Conservation (phyloP, 805 yeast species). For the Cyberlindnera misumaiensis region DNA sequence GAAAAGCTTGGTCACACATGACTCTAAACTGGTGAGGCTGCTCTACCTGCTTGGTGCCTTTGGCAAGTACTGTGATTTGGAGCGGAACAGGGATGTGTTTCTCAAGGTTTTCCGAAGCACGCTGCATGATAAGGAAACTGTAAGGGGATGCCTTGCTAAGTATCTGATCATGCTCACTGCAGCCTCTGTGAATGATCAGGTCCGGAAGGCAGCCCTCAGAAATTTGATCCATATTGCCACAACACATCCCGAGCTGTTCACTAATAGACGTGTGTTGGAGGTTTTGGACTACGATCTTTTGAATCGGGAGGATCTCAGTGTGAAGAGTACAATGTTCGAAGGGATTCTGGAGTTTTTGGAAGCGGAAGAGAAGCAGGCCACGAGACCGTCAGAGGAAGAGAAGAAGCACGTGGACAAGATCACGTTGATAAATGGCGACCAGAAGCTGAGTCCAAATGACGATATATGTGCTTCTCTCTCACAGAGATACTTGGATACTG, state of each 20-base stretch:
- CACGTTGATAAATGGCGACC: slow-evolving; percentile 47
- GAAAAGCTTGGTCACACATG: slow-evolving; percentile 26
- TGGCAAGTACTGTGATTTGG: slow-evolving; percentile 65
- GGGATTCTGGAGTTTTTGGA: slow-evolving; percentile 53
- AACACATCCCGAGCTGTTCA: slow-evolving; percentile 58
- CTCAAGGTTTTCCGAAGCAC: slow-evolving; percentile 30
- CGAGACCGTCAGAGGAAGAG: slow-evolving; percentile 34
- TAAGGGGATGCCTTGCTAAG: slow-evolving; percentile 52
- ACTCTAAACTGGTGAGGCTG: slow-evolving; percentile 46
- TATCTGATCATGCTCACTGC: slow-evolving; percentile 50
- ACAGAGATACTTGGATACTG: slow-evolving; percentile 48
- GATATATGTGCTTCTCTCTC: slow-evolving; percentile 70
- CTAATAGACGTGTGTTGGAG: slow-evolving; percentile 45
- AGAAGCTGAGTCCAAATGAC: slow-evolving; percentile 46
- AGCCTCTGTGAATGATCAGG: slow-evolving; percentile 21
- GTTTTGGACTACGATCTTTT: slow-evolving; percentile 46
- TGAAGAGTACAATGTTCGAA: slow-evolving; percentile 46
- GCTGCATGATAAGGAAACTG: slow-evolving; percentile 44
- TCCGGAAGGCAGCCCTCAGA: slow-evolving; percentile 47
- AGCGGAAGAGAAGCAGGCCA: slow-evolving; percentile 44
- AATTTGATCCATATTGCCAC: slow-evolving; percentile 55
- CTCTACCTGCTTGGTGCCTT: slow-evolving; percentile 62
- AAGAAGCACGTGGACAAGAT: slow-evolving; percentile 33
- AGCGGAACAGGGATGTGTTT: slow-evolving; percentile 35
- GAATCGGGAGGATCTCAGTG: slow-evolving; percentile 28